Base-by-base conservation (phyloP, 2,329 filamentous ascomycete species). In the Aspergillus chevalieri region DNA sequence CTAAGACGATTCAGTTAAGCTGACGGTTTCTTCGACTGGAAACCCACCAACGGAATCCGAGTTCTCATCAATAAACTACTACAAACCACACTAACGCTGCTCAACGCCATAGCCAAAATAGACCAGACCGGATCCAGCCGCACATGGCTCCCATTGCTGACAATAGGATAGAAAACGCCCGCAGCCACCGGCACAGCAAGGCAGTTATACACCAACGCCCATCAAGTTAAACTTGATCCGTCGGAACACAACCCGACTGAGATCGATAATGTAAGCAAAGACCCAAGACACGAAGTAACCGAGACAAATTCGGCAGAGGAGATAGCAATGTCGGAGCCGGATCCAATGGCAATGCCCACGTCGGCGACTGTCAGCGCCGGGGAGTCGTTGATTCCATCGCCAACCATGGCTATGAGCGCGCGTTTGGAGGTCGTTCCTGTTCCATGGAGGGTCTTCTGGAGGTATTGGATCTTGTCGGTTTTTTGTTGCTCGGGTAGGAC, bases 351-450 rank as follows among this genome's bases (percentile, higher is more conserved):
- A 52, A 95, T 92, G 50, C 87, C 87, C 1, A 94, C 82, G 57
- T 95, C 89, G 12, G 89, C 87, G 0, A 84, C 83, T 2, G 86
- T 83, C 3, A 95, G 79, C 2, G 89, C 89, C 0, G 89, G 88
- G 0, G 88, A 86, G 62, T 95, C 89, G 60, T 94, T 94, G 57
- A 92, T 88, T n/a, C 89, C 89, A 58, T 94, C 89, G 33, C 89
- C 89, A 1, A 90, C 87, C 81, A 94, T 93, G 39, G 84, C 89
- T 0, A 94, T 81, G 2, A 87, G 78, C 0, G 77, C 75, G 17
- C 79, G 74, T 15, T 15, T 42, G 21, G n/a, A 6, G 61, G 54
- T 6, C 28, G 36, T 2, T 21, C 19, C 38, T 51, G 34, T 33
- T 43, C 49, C 51, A 34, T 48, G 47, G 24, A 52, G 39, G 36